Evolutionary conservation across 1,139 yeast species (phyloP), one percentile per base, ranked within the genome.

Genomic region (Geotrichum phurueaensis): DNA sequence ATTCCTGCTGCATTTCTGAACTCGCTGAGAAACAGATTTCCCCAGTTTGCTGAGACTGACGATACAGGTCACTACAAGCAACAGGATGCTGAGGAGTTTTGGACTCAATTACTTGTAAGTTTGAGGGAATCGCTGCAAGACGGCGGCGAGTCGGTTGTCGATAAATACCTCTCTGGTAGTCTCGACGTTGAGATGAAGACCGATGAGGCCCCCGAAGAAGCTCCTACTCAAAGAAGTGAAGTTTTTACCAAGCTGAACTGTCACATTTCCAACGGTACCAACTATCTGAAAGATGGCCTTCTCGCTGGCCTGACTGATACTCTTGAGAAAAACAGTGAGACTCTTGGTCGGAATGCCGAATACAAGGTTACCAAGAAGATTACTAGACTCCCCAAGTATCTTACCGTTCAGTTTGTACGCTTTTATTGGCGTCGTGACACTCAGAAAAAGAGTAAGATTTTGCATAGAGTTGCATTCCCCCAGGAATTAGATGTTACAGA

Each of bases 11-110:
- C 84, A 51, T 83, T 92, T 64, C 77, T 92, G 74, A 78, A 79
- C 60, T 64, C 70, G 20, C 65, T 76, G 57, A 68, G 78, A 20
- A 61, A 63, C 29, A 76, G 79, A 23, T 89, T 83, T 70, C 97
- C 98, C 1, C 98, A 95, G 75, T 94, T 95, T 75, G 89, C 88
- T 53, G 97, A 94, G 71, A 71, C 70, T 7, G 84, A 83, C 57
- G 80, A 81, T 57, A 77, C 79, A 60, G 97, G 97, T 0, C 79
- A 81, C 63, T 88, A 82, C 72, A 91, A 89, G 72, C 99, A 94
- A 76, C 99, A 94, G 74, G 99, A 94, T 78, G 99, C 99, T 0
- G 99, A 94, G 76, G 99, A 94, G 73, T 89, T 95, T 29, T 91
- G 85, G 76, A 86, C 97, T 15, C 95, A 89, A 71, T 80, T 94